phyloP scores from a whole-genome alignment of 139 green algal species.

The Eudorina sp. region DNA sequence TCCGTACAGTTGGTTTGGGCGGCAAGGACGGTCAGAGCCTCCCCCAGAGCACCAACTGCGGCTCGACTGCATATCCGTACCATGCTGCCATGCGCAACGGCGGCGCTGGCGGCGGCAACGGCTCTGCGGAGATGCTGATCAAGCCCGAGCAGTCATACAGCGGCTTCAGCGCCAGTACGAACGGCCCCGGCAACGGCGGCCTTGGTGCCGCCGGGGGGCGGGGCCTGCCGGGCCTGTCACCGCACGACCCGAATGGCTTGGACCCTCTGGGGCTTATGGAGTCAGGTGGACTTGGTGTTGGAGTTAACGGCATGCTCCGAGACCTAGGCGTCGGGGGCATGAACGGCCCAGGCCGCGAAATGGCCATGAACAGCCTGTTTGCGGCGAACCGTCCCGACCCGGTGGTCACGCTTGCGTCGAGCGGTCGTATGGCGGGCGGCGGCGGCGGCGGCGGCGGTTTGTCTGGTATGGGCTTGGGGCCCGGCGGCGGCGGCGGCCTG shows the following conservation, averaged over 20 bases:
- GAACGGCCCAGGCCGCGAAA: not conserved
- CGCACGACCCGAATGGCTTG: not conserved
- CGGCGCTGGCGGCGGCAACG: too few relatives aligned
- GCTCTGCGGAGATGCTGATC: not conserved
- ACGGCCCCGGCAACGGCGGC: not conserved
- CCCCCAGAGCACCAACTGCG: not conserved
- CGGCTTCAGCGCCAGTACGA: too few relatives aligned
- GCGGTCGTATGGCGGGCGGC: not conserved
- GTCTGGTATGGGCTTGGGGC: not conserved
- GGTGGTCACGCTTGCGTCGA: slow-evolving; percentile 32
- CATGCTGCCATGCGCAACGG: not conserved
- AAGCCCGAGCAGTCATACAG: not conserved
- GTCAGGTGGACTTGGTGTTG: too few relatives aligned
- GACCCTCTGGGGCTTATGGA: too few relatives aligned
- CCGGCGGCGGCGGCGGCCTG: not conserved
- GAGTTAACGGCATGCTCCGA: not conserved
- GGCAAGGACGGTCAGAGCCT: not conserved
- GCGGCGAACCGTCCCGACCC: not conserved
- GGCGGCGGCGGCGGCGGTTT: slow-evolving; percentile 1
- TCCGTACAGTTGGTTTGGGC: not conserved
- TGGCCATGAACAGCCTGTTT: slow-evolving; percentile 4
- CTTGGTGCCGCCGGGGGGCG: not conserved
- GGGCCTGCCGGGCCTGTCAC: not conserved
- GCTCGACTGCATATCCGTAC: not conserved
- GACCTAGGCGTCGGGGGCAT: not conserved